phyloP scores from a whole-genome alignment of 306 rosid genomes.

The Pterocarpus santalinus region DNA sequence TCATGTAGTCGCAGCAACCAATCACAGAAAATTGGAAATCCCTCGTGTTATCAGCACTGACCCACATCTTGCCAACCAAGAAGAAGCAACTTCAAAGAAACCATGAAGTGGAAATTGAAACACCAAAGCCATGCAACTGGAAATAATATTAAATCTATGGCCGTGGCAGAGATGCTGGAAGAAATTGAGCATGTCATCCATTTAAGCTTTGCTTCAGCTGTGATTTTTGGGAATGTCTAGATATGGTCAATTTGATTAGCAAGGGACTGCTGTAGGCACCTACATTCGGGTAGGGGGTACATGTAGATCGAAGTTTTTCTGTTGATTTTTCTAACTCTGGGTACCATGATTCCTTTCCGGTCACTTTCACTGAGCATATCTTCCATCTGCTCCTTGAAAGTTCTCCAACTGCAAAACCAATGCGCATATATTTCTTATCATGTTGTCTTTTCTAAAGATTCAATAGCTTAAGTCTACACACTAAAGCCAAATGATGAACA shows the following conservation, averaged over 20 bases:
- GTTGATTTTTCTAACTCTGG: constrained; percentile 85
- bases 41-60: constrained; percentile 42
- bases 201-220: constrained; percentile 42
- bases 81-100: constrained; percentile 41
- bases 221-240: constrained; percentile 43
- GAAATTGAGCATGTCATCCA: constrained; percentile 42
- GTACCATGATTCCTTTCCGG: constrained; percentile 90
- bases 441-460: constrained; percentile 33
- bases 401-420: constrained; percentile 79
- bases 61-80: constrained; percentile 46
- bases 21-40: constrained; percentile 36
- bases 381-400: constrained; percentile 86
- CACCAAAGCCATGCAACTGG: constrained; percentile 38
- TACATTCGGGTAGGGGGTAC: constrained; percentile 94
- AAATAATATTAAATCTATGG: constrained; percentile 10
- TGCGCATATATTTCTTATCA: constrained; percentile 37
- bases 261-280: constrained; percentile 76
- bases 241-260: constrained; percentile 48
- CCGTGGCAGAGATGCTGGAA: constrained; percentile 19
- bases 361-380: constrained; percentile 87
- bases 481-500: not conserved
- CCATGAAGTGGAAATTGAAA: constrained; percentile 40
- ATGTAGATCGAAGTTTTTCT: constrained; percentile 92
- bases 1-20: constrained; percentile 40
- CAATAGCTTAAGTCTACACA: constrained; percentile 25